Conservation (phyloP, 1,139 yeast genomes). For the Scheffersomyces parashehatae region DNA sequence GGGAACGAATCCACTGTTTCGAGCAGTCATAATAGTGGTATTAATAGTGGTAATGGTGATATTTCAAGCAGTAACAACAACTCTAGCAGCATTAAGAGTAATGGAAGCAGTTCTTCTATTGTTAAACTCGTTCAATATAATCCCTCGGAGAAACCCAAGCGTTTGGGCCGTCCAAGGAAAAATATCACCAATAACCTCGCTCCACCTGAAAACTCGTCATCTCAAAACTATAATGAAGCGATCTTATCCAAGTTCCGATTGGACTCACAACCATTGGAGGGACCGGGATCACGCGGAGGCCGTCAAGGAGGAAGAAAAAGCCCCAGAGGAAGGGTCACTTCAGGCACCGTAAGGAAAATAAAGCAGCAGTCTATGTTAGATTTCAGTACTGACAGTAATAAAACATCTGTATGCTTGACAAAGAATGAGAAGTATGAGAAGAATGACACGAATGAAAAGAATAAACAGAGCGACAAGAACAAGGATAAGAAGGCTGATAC, state of each 20-base stretch:
- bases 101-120: background rate
- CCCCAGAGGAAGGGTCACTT: slow-evolving; percentile 32
- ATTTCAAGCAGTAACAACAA: too few species aligned
- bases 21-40: background rate
- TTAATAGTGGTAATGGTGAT: background rate
- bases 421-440: slow-evolving; percentile 2
- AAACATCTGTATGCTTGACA: background rate
- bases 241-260: slow-evolving; percentile 38
- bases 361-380: slow-evolving; percentile 22
- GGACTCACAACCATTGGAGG: slow-evolving; percentile 39
- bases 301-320: slow-evolving; percentile 18
- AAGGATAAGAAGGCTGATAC: background rate
- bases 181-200: slow-evolving; percentile 21
- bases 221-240: slow-evolving; percentile 33
- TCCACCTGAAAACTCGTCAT: slow-evolving; percentile 28
- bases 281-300: slow-evolving; percentile 50
- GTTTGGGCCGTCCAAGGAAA: slow-evolving; percentile 40
- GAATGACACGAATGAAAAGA: background rate
- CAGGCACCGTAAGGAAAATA: slow-evolving; percentile 20
- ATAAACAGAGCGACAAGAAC: background rate
- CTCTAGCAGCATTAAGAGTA: background rate
- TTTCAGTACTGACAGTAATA: slow-evolving; percentile 7
- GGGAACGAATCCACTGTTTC: too few species aligned
- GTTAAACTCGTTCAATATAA: slow-evolving; percentile 34
- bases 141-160: slow-evolving; percentile 30